Evolutionary conservation across 768 basidiomycete species (phyloP), one percentile per base, ranked within the genome.

Genomic region (Amanita rimosa): DNA sequence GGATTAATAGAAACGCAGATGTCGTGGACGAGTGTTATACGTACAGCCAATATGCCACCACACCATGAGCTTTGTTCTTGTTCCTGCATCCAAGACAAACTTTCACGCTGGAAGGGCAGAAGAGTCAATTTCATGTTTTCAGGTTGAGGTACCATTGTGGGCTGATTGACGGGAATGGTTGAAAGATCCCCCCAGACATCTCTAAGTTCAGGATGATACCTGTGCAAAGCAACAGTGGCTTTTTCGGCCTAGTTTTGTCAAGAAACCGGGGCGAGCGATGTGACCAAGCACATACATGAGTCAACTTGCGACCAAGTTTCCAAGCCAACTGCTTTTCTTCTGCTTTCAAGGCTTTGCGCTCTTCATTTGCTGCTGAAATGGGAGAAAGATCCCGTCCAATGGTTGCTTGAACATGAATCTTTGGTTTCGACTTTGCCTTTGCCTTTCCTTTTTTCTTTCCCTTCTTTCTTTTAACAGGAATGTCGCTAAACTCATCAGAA

Each of bases 101-200:
- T 91, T 67, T 99, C 96, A 46, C 78, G 79, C 63, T 99, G 96
- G 76, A 98, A 99, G 1, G 94, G 95, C 31, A 99, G 70, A 3
- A 99, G 75, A 0, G 76, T 80, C 44, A 89, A 75, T 62, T 91
- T 95, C 52, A 98, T 68, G n/a, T 81, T 81, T 2, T 67, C 68
- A 2, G 96, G 94, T 50, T 94, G 93, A 24, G 76, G 75, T 41
- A 84, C 86, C 57, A 79, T 77, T 44, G 76, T 66, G 2, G 92
- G 90, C 26, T 72, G 65, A 49, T 79, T 67, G 40, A 84, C 68
- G 1, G 76, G 72, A 47, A 84, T 72, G 17, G 67, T 74, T 19
- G 72, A 68, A 6, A 96, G 63, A 57, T 97, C 83, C 21, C 90
- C 90, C 94, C 95, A 97, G 33, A 90, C 82, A 62, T 83, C 75